Base-by-base conservation (phyloP, 2,329 filamentous ascomycete genomes). In the Apiospora koreana region DNA sequence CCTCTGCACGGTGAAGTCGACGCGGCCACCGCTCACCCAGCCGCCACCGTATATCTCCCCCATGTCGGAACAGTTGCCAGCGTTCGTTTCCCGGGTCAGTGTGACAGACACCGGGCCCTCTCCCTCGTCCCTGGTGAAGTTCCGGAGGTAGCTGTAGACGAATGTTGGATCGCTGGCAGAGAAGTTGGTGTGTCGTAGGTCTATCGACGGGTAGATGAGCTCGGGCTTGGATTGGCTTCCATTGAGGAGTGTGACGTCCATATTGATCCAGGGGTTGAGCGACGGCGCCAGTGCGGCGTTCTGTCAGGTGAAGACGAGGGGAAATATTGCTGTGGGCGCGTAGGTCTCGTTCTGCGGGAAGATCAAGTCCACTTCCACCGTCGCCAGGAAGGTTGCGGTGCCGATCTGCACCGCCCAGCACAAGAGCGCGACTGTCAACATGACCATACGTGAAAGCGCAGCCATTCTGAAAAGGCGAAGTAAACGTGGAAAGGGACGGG, bases 261-360 rank as follows among this genome's bases (percentile, higher is more conserved):
- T 25, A 10, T 14, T 16, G 31, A 73, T 25, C 18, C 23, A 18
- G 1, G 71, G 66, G 6, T 74, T 10, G 28, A 73, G 46, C 18
- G 69, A 71, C 62, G 67, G 67, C 45, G 68, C 46, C 46, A 69
- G 69, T 7, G 69, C 42, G 58, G 73, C 54, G 43, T 76, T 75
- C 21, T 76, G 73, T 21, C 76, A 43, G 25, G 73, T 74, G 69
- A 78, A 78, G 45, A 77, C 71, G 67, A 78, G 48, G 41, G 76
- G 77, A 23, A 78, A 73, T 2, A 69, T 66, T n/a, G 64, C 28
- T 18, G 70, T 71, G 9, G 73, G 76, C 35, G 74, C 70, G 71
- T 77, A 77, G 6, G 74, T 78, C 43, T 74, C 71, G 72, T 78
- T 75, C 18, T 74, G 76, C 4, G 77, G 76, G 69, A 78, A 78